Evolutionary conservation across 306 rosid genomes (phyloP).

Genomic region (Prunus persica): DNA sequence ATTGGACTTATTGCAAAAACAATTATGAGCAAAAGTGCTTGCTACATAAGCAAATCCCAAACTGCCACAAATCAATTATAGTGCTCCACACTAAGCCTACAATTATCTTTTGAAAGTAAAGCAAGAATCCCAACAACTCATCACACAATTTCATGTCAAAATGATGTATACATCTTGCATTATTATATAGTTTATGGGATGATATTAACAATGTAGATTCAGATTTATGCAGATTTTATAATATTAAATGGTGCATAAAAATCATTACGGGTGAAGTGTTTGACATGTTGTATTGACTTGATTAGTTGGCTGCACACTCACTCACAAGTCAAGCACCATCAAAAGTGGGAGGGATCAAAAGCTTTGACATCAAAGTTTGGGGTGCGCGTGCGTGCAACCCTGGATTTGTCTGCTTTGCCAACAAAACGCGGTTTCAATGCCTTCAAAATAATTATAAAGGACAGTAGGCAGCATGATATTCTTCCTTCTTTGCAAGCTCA

Average conservation of each 20-base stretch:
- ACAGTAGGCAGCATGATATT: slow-evolving; percentile 16
- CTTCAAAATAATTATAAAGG: neutral
- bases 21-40: too few species aligned
- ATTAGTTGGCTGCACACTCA: neutral
- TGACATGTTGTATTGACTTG: neutral
- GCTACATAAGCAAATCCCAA: too few species aligned
- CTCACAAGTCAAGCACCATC: neutral
- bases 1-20: too few species aligned
- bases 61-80: too few species aligned
- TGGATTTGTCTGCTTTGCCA: neutral
- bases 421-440: slow-evolving; percentile 1
- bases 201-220: too few species aligned
- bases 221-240: neutral
- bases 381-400: slow-evolving; percentile 4
- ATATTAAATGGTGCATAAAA: neutral
- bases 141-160: neutral
- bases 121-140: too few species aligned
- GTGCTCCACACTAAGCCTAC: neutral
- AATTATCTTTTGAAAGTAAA: neutral
- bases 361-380: neutral
- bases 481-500: neutral
- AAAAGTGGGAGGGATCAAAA: neutral
- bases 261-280: neutral
- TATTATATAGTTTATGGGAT: too few species aligned
- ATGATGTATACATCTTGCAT: too few species aligned